Conservation (phyloP, 768 basidiomycete species). For the Leccinum imitatum region DNA sequence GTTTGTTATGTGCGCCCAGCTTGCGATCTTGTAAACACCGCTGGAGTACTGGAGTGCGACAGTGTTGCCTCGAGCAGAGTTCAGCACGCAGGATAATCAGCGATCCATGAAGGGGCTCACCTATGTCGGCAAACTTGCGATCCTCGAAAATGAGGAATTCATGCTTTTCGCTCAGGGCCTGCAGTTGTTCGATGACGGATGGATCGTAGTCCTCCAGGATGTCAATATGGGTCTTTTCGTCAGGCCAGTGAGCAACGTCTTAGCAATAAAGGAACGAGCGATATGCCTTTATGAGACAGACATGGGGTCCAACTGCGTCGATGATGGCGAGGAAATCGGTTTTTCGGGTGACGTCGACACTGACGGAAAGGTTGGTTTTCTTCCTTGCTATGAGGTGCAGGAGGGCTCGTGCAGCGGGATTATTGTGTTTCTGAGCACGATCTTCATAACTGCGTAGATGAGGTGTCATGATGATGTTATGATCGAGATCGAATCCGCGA, state of each 20-base stretch:
- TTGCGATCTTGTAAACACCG: constrained; percentile 90
- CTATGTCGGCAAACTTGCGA: constrained; percentile 98
- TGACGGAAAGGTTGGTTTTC: constrained; percentile 89
- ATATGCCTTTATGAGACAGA: constrained; percentile 91
- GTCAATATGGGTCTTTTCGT: constrained; percentile 88
- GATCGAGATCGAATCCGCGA: not conserved
- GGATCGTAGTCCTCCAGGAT: constrained; percentile 89
- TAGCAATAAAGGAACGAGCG: constrained; percentile 8
- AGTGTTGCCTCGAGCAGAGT: constrained; percentile 76
- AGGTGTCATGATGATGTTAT: constrained; percentile 20
- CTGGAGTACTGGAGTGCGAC: constrained; percentile 92
- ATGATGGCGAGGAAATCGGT: constrained; percentile 82
- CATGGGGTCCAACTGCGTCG: constrained; percentile 83
- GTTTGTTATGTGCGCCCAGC: constrained; percentile 96
- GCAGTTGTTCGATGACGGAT: constrained; percentile 65
- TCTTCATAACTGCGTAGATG: constrained; percentile 58
- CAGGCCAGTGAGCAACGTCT: constrained; percentile 25
- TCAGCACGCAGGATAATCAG: not conserved
- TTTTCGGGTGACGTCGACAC: constrained; percentile 87
- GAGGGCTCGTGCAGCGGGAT: constrained; percentile 76
- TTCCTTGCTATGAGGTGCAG: constrained; percentile 85
- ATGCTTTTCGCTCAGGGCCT: constrained; percentile 70
- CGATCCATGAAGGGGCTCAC: constrained; percentile 41
- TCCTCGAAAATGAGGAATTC: constrained; percentile 98
- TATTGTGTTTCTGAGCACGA: constrained; percentile 56